A percentile compares a stretch with the other conserved stretches of the same genome.
These are phyloP conservation scores for Metarhizium album DNA, from an alignment of 2,329 filamentous ascomycete genomes.

Conservation along the genomic window DNA sequence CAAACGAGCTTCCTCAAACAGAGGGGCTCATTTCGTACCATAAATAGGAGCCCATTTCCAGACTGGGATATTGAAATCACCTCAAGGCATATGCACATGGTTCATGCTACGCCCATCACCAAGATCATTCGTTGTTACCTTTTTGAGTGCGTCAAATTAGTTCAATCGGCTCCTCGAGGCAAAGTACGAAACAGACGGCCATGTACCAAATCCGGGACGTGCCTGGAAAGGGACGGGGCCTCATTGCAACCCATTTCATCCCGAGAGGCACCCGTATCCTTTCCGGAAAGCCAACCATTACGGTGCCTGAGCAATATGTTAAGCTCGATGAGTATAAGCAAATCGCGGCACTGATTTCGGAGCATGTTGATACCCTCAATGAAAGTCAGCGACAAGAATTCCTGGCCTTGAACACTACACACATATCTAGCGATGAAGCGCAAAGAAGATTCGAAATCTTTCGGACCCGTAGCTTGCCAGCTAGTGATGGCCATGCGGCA, in stretches of 20 bases:
- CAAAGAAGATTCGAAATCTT: not conserved
- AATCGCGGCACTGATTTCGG: not conserved
- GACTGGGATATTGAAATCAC: no score
- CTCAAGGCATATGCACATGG: no score
- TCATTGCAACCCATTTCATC: not conserved
- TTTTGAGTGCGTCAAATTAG: no score
- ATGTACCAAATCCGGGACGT: not conserved
- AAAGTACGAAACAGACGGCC: not conserved
- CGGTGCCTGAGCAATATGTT: not conserved
- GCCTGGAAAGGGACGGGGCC: not conserved
- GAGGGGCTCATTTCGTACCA: no score
- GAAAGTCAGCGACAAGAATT: not conserved
- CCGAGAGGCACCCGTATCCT: not conserved
- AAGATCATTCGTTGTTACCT: no score
- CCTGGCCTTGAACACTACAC: not conserved
- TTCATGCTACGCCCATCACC: no score
- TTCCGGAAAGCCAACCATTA: not conserved
- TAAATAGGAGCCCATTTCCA: no score
- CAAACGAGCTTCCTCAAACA: no score
- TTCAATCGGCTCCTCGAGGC: not conserved
- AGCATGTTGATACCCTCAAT: not conserved
- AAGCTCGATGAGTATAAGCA: not conserved
- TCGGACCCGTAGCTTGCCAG: not conserved
- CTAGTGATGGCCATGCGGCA: not conserved
- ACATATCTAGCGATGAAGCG: fast-evolving